Base-by-base conservation (phyloP, 2,329 filamentous ascomycete species). In the Microthyrium microscopicum region DNA sequence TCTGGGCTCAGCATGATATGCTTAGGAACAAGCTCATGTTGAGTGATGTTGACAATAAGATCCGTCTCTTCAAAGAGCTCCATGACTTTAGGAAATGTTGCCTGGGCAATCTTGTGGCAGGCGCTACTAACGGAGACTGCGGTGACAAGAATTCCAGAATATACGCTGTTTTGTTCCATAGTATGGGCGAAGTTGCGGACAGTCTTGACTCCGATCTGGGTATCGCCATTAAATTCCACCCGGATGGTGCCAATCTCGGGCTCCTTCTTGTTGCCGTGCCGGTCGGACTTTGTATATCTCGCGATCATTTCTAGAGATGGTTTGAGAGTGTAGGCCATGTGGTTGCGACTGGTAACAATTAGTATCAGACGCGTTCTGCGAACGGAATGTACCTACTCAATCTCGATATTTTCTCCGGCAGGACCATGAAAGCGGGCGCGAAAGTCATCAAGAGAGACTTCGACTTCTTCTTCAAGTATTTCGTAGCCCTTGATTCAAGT, bases 21-120 rank as follows among this genome's bases (percentile, higher is more conserved):
- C 53, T 80, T 84, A 28, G 89, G 89, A 20, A 98, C 89, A 36
- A 98, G 70, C 59, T 95, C 87, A 61, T 98, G 89, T 55, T 85
- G 81, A 39, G 87, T 95, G 56, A 98, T 95, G 61, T 98, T 98
- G 57, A 98, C 85, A 39, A 95, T 68, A 46, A 98, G 60, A 58
- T 98, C 89, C 54, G 89, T 79, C 64, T 95, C 89, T 46, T 87
- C 72, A 62, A 98, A 98, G 53, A 83, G 82, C 63, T 98, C 89
- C 50, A 94, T 82, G 49, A 80, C 73, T 15, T 78, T 79, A 40
- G 74, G 73, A 45, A 79, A 72, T 37, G 87, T 73, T 39, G 77
- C 75, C 42, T 74, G 74, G 46, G 92, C 77, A 44, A 85, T 74
- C 62, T 91, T 91, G 54, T 87, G 73, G 24, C 85, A 87, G 39